phyloP scores from a whole-genome alignment of 2,329 filamentous ascomycete species.

The Trichoderma atroviride region DNA sequence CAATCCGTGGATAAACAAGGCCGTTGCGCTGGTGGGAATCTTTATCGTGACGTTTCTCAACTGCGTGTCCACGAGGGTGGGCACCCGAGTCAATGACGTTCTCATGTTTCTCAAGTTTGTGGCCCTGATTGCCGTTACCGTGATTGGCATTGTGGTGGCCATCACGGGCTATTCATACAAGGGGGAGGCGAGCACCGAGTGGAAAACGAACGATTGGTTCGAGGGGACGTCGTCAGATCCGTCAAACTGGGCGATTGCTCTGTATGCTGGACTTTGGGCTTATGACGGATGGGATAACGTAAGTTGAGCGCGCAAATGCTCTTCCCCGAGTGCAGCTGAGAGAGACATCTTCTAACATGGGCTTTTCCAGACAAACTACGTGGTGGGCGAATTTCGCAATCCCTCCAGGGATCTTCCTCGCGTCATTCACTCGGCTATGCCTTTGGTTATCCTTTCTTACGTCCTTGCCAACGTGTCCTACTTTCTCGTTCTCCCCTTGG shows the following conservation, averaged over 20 bases:
- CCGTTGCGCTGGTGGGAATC: conserved; percentile 77
- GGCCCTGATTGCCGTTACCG: conserved; percentile 80
- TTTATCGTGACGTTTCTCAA: conserved; percentile 80
- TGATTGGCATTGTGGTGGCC: conserved; percentile 88
- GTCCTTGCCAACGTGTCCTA: conserved; percentile 90
- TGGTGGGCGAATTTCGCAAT: conserved; percentile 95
- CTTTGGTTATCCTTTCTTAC: conserved; percentile 87
- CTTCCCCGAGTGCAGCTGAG: neutral
- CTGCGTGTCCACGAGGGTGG: conserved; percentile 85
- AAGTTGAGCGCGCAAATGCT: conserved; percentile 42
- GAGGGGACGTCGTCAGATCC: conserved; percentile 77
- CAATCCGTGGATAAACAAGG: conserved; percentile 88
- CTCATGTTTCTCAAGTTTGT: conserved; percentile 98
- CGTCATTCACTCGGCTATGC: conserved; percentile 96
- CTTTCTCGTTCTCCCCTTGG: conserved; percentile 85
- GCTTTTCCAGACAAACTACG: conserved; percentile 81
- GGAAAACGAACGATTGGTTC: conserved; percentile 89
- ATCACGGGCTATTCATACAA: conserved; percentile 79
- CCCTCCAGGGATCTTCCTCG: conserved; percentile 85
- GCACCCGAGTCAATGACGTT: conserved; percentile 82
- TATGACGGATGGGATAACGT: conserved; percentile 99
- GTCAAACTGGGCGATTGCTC: conserved; percentile 86
- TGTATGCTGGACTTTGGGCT: conserved; percentile 96
- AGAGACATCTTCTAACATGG: neutral
- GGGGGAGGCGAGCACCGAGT: conserved; percentile 75